These are phyloP conservation scores for Durusdinium trenchii DNA, from an alignment of 73 alveolate species.

Conservation along the genomic window DNA sequence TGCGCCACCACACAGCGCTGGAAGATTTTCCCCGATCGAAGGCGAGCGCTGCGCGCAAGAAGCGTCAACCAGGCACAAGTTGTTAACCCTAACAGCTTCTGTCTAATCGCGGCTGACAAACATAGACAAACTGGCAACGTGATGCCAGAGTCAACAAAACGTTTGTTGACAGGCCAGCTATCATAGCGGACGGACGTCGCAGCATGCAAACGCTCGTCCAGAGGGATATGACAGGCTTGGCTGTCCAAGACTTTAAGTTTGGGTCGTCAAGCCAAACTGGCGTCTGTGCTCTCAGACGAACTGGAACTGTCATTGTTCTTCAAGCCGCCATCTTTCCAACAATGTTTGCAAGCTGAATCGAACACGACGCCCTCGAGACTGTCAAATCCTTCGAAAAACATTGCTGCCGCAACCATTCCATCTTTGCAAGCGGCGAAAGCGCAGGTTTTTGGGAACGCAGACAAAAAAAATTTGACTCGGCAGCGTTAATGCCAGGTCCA, in stretches of 20 bases:
- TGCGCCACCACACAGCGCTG: no score
- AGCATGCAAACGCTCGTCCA: no score
- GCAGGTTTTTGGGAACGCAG: neutral
- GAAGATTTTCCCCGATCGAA: no score
- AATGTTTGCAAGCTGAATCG: conserved; percentile 33
- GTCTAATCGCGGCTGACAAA: no score
- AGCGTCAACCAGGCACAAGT: no score
- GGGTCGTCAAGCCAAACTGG: neutral
- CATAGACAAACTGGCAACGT: no score
- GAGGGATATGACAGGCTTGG: conserved; percentile 7
- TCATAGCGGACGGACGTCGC: no score
- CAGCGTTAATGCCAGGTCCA: neutral
- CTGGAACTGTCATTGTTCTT: neutral
- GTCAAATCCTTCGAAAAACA: neutral
- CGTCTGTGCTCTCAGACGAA: neutral
- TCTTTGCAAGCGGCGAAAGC: conserved; percentile 13
- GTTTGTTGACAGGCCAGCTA: no score
- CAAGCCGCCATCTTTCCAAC: neutral
- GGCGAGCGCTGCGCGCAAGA: no score
- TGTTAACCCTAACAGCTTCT: no score
- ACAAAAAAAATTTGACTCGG: neutral
- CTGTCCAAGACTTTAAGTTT: neutral
- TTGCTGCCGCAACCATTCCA: conserved; percentile 17
- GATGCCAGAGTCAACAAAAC: no score
- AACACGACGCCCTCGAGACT: neutral